Evolutionary conservation across 768 basidiomycete genomes (phyloP).

Genomic region (Boletus subcaerulescens): DNA sequence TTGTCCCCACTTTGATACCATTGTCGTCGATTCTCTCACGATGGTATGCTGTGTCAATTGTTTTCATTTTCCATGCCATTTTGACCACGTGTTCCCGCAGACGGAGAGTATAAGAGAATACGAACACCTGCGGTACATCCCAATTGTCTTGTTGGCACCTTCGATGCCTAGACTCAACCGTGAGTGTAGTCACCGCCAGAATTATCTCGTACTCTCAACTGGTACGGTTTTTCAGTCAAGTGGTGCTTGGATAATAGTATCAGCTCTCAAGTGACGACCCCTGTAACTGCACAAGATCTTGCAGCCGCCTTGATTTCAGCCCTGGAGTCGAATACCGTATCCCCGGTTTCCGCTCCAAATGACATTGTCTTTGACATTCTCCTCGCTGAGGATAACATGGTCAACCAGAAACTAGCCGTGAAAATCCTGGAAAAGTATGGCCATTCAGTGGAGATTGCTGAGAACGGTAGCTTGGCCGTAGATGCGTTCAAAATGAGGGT

Average conservation of each 20-base stretch:
- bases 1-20: conserved; percentile 89
- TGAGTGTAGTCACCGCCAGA: conserved; percentile 36
- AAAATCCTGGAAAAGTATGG: conserved; percentile 97
- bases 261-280: conserved; percentile 90
- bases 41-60: conserved; percentile 55
- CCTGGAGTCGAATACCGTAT: conserved; percentile 91
- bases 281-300: conserved; percentile 83
- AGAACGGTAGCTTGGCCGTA: conserved; percentile 92
- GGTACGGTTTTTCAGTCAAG: conserved; percentile 57
- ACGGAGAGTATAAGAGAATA: conserved; percentile 87
- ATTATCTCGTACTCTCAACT: conserved; percentile 2
- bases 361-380: conserved; percentile 90
- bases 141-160: conserved; percentile 86
- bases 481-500: conserved; percentile 86
- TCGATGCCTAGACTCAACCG: conserved; percentile 72
- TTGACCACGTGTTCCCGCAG: conserved; percentile 40
- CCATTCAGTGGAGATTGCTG: conserved; percentile 93
- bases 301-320: conserved; percentile 91
- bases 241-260: conserved; percentile 97
- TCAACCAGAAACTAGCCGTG: conserved; percentile 94
- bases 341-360: conserved; percentile 80
- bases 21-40: conserved; percentile 86
- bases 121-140: conserved; percentile 95
- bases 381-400: conserved; percentile 94
- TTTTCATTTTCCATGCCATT: neutral